Base-by-base conservation (phyloP, 257 asterid genomes). In the Solanum chiquidenum region DNA sequence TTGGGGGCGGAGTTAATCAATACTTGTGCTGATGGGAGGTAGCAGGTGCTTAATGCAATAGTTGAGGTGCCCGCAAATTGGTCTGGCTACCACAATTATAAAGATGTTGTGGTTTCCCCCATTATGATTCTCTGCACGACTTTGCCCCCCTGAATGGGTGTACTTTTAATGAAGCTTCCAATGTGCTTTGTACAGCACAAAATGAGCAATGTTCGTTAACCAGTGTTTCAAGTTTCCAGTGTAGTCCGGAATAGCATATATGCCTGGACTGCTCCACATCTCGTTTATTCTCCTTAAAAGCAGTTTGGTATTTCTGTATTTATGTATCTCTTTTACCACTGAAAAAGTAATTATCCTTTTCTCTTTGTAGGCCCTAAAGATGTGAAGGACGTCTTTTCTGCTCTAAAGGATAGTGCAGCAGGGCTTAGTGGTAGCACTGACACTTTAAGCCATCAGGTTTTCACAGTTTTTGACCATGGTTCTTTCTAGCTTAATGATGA, bases 291-390 rank as follows among this genome's bases (percentile, higher is more conserved):
- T 55, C 40, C 21, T 69, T 18, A 20, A 52, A 31, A 68, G 7
- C 11, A 12, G 8, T 86, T 46, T 37, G 29, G n/a, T 86, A 21
- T 7, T 29, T 31, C 66, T 80, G 40, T 12, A 55, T 34, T 85
- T 83, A 13, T 69, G 71, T 42, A 55, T 23, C 55, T 44, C 87
- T 72, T 37, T 31, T 44, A 79, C 66, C 85, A 44, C 42, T 80
- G 85, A 80, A 46, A 21, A 66, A 85, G 90, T 87, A 74, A 34
- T 46, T 52, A 40, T 44, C 69, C 77, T 31, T 88, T 94, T 64
- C 90, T 93, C 87, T 88, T 86, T 94, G 93, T 94, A 97, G 99
- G 96, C 84, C 85, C 96, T 79, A 94, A 92, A 91, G 99, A 97
- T 89, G 92, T 96, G 80, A 94, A 94, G 91, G 98, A 97, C 89